Conservation (phyloP, 495 filamentous ascomycete genomes). For the Trypethelium eluteriae region DNA sequence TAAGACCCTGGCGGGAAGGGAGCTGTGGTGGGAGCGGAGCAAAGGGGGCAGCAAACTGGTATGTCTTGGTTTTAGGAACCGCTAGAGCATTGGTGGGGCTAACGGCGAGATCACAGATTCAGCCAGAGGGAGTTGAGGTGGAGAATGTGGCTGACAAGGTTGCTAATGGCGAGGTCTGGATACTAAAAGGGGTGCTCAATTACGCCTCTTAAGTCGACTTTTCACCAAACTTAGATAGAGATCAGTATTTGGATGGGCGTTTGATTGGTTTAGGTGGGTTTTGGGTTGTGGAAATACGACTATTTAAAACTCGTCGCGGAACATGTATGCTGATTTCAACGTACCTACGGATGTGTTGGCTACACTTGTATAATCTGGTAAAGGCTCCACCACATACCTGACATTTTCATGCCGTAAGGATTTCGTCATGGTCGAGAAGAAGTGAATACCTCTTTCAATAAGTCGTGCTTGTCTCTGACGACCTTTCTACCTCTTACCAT, state of each 20-base stretch:
- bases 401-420: background rate
- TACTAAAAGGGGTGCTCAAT: constrained; percentile 34
- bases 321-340: background rate
- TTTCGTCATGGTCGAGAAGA: background rate
- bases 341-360: background rate
- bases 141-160: constrained; percentile 61
- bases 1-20: constrained; percentile 60
- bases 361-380: background rate
- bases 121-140: constrained; percentile 71
- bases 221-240: background rate
- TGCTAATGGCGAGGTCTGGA: constrained; percentile 72
- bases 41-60: constrained; percentile 61
- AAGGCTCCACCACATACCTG: background rate
- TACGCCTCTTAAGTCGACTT: constrained; percentile 18
- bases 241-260: background rate
- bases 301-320: background rate
- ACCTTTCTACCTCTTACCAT: background rate
- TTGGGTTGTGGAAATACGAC: background rate
- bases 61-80: constrained; percentile 29
- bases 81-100: constrained; percentile 19
- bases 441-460: background rate
- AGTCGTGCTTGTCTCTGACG: background rate
- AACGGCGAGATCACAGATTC: constrained; percentile 47
- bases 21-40: constrained; percentile 74
- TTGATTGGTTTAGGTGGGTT: background rate